Percentiles rank a stretch among this genome's conserved stretches.
These are phyloP conservation scores for Scenedesmus sp. DNA, from an alignment of 163 green algal species.

Conservation along the genomic window DNA sequence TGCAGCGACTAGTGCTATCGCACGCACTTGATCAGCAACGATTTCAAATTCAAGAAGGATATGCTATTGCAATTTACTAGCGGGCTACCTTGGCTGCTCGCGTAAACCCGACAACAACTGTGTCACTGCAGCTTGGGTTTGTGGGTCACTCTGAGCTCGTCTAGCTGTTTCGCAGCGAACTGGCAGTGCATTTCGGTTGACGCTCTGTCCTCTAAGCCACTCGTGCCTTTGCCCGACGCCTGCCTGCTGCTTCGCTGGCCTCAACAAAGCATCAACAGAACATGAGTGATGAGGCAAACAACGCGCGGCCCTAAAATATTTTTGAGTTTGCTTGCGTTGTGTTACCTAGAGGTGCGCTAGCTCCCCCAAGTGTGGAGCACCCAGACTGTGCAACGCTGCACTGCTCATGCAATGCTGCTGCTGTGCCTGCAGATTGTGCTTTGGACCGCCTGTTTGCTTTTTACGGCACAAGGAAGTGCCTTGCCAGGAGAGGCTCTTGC, in stretches of 20 bases:
- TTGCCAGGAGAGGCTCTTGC: slow-evolving; percentile 20
- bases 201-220: background rate
- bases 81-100: background rate
- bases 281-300: slow-evolving; percentile 13
- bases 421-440: slow-evolving; percentile 45
- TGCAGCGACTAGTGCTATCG: background rate
- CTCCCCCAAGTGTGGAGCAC: background rate
- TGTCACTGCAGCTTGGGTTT: slow-evolving; percentile 5
- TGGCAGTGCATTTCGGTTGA: background rate
- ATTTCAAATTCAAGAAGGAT: background rate
- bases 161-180: background rate
- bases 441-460: slow-evolving; percentile 50
- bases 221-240: background rate
- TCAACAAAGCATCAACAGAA: slow-evolving; percentile 21
- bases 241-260: slow-evolving; percentile 3
- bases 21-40: background rate
- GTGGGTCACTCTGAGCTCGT: background rate
- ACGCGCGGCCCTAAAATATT: slow-evolving; percentile 29
- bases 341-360: slow-evolving; percentile 51
- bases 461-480: slow-evolving; percentile 1
- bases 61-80: background rate
- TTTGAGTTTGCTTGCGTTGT: slow-evolving; percentile 47
- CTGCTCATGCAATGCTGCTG: background rate
- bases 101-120: background rate
- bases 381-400: background rate